Evolutionary conservation across 169 alveolate species (phyloP).

Genomic region (Plasmodium relictum): DNA sequence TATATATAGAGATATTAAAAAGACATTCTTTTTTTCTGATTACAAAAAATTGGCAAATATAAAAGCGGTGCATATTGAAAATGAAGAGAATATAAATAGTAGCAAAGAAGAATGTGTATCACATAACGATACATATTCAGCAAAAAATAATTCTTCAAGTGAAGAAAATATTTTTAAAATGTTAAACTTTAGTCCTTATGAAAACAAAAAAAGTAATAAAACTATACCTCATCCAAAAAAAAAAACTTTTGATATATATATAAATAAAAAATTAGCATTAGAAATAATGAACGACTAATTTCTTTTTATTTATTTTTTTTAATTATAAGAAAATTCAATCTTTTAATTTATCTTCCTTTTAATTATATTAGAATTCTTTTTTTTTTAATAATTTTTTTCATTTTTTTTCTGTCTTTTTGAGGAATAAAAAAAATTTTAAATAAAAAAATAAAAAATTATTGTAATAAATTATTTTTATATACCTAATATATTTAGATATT

Average conservation of each 20-base stretch:
- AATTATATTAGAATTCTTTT: too few species aligned
- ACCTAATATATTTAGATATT: too few species aligned
- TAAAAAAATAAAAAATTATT: too few species aligned
- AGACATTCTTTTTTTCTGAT: conserved; percentile 13
- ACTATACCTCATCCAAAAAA: background rate
- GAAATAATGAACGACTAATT: conserved; percentile 67
- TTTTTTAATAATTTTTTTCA: too few species aligned
- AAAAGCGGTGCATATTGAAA: conserved; percentile 13
- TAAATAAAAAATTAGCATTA: conserved; percentile 62
- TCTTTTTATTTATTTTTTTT: too few species aligned
- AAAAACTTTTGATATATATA: conserved; percentile 37
- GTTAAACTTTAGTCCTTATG: conserved; percentile 27
- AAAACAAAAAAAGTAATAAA: conserved; percentile 29
- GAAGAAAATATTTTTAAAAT: conserved; percentile 63
- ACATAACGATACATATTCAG: background rate
- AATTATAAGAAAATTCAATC: too few species aligned
- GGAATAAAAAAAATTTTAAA: too few species aligned
- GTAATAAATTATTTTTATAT: too few species aligned
- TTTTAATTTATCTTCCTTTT: too few species aligned
- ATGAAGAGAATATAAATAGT: conserved; percentile 7
- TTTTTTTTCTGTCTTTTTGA: too few species aligned
- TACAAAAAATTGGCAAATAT: conserved; percentile 17
- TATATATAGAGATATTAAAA: conserved; percentile 54
- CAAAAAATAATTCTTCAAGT: conserved; percentile 30
- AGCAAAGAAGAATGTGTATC: conserved; percentile 15